Conservation (phyloP, 1,139 yeast species). For the Sporopachydermia cereana region DNA sequence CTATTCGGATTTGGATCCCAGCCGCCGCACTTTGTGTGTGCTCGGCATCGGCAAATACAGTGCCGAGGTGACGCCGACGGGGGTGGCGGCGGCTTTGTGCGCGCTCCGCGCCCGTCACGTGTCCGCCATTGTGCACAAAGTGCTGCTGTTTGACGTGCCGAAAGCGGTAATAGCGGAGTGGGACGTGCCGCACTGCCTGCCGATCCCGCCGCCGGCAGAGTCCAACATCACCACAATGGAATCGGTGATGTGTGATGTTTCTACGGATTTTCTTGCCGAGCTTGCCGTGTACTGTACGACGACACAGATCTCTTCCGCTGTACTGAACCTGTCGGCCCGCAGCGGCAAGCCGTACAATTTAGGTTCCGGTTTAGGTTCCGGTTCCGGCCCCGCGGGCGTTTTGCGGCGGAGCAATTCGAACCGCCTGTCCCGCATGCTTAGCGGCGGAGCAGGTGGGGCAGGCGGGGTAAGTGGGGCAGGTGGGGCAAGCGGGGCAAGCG, state of each 20-base stretch:
- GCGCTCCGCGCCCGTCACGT: slow-evolving; percentile 37
- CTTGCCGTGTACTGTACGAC: slow-evolving; percentile 51
- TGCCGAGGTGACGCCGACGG: slow-evolving; percentile 21
- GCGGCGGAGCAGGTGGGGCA: too few relatives aligned
- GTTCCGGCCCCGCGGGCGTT: background rate
- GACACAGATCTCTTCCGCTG: slow-evolving; percentile 16
- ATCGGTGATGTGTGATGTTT: slow-evolving; percentile 61
- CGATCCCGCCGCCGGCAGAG: slow-evolving; percentile 20
- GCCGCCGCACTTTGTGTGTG: slow-evolving; percentile 54
- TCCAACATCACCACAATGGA: slow-evolving; percentile 38
- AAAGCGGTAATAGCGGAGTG: slow-evolving; percentile 18
- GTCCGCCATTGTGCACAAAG: slow-evolving; percentile 49
- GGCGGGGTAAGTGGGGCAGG: too few relatives aligned
- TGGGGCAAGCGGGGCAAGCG: background rate
- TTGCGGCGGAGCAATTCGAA: background rate
- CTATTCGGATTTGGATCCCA: slow-evolving; percentile 66
- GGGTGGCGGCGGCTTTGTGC: slow-evolving; percentile 22
- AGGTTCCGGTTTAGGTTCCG: background rate
- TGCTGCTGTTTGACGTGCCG: slow-evolving; percentile 49
- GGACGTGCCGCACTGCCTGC: slow-evolving; percentile 19
- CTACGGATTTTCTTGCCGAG: slow-evolving; percentile 49
- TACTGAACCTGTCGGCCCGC: background rate
- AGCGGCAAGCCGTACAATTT: slow-evolving; percentile 1
- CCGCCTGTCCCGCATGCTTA: slow-evolving; percentile 2
- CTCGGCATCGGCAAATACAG: slow-evolving; percentile 48